Conservation (phyloP, 2,329 filamentous ascomycete genomes). For the Colletotrichum melonis region DNA sequence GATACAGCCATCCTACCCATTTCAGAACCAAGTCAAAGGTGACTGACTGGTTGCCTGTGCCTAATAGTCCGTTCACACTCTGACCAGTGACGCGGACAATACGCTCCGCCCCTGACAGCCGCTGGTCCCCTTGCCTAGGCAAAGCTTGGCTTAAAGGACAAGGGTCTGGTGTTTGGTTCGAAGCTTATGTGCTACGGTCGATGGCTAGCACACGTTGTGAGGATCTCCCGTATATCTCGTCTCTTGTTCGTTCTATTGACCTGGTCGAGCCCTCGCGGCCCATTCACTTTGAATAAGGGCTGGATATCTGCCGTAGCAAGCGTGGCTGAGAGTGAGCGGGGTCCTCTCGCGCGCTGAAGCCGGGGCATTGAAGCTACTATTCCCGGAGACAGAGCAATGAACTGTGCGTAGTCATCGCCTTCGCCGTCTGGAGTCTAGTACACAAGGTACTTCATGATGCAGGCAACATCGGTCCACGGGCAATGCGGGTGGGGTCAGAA, state of each 20-base stretch:
- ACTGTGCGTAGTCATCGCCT: not conserved
- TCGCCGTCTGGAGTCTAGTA: not conserved
- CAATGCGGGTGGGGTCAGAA: not conserved
- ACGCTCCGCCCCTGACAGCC: not conserved
- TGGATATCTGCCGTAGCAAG: not conserved
- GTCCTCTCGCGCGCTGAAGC: not conserved
- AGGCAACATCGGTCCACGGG: not conserved
- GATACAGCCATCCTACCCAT: not conserved
- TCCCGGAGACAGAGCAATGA: not conserved
- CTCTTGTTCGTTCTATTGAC: not conserved
- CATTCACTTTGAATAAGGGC: not conserved
- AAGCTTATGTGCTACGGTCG: not conserved
- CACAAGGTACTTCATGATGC: not conserved
- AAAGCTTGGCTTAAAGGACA: not conserved
- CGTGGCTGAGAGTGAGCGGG: not conserved
- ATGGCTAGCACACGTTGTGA: conserved; percentile 9
- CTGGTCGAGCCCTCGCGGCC: not conserved
- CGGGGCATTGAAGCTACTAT: not conserved
- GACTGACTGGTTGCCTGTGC: not conserved
- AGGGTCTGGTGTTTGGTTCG: not conserved
- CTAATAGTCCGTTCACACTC: not conserved
- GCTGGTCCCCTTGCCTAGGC: not conserved
- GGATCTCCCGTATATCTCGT: not conserved
- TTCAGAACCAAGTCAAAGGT: not conserved
- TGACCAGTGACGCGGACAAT: not conserved